Evolutionary conservation across 163 green algal genomes (phyloP).

Genomic region (Smithsoniella earleae): DNA sequence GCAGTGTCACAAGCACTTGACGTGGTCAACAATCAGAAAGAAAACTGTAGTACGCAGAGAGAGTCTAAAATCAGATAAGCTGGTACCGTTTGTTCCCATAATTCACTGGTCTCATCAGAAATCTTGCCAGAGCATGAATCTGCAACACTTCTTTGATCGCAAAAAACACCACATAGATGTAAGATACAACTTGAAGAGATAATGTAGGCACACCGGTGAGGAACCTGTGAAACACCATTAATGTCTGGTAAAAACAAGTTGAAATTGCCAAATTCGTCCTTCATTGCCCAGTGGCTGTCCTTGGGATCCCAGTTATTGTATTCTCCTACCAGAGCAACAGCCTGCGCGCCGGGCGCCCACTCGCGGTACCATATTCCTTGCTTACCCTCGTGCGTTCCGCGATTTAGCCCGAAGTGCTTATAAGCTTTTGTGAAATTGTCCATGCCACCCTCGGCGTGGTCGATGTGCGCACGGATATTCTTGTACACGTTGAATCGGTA

Average conservation of each 20-base stretch:
- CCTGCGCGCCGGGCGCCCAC: conserved; percentile 86
- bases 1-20: no score
- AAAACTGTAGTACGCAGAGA: no score
- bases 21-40: no score
- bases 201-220: no score
- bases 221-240: conserved; percentile 75
- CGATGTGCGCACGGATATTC: conserved; percentile 74
- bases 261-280: conserved; percentile 91
- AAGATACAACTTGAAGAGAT: no score
- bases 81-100: no score
- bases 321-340: conserved; percentile 83
- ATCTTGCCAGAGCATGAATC: no score
- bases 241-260: conserved; percentile 88
- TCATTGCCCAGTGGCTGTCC: conserved; percentile 59
- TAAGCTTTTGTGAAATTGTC: conserved; percentile 96
- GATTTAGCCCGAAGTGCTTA: conserved; percentile 89
- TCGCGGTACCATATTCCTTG: conserved; percentile 88
- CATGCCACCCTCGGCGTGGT: conserved; percentile 88
- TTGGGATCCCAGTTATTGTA: conserved; percentile 92
- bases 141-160: no score
- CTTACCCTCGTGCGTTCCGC: conserved; percentile 70
- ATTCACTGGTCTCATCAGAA: no score
- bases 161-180: no score
- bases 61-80: no score
- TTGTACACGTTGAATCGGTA: conserved; percentile 90